A percentile compares a stretch with the other conserved stretches of the same genome.
Evolutionary conservation across 177 flowering plant genomes (phyloP).

Genomic region (Vitis hybrid): DNA sequence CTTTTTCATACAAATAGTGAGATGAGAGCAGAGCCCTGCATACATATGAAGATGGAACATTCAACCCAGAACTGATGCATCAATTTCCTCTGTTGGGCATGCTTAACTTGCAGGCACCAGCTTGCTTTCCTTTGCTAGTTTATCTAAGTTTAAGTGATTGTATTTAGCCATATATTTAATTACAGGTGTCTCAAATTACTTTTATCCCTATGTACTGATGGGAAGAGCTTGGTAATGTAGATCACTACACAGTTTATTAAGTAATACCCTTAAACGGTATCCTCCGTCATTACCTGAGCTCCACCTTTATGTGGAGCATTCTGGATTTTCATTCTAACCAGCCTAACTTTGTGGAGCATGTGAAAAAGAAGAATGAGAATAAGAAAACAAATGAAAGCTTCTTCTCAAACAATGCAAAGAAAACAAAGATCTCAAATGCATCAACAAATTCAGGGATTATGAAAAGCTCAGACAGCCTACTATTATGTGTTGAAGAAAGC

Average conservation of each 20-base stretch:
- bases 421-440: slow-evolving; percentile 22
- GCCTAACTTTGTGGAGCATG: slow-evolving; percentile 16
- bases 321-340: slow-evolving; percentile 22
- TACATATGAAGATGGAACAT: no score
- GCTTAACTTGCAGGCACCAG: no score
- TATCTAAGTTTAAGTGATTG: no score
- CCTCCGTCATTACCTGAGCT: slow-evolving; percentile 62
- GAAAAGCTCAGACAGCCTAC: slow-evolving; percentile 63
- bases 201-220: slow-evolving; percentile 2
- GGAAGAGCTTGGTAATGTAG: slow-evolving; percentile 37
- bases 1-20: no score
- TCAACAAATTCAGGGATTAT: slow-evolving; percentile 30
- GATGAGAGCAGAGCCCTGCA: no score
- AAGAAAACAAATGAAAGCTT: slow-evolving; percentile 24
- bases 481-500: slow-evolving; percentile 60
- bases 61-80: no score
- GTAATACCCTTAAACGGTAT: slow-evolving; percentile 36
- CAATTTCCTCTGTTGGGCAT: no score
- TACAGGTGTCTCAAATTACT: no score
- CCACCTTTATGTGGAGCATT: slow-evolving; percentile 36
- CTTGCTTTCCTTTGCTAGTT: no score
- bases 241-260: slow-evolving; percentile 65
- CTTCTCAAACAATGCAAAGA: slow-evolving; percentile 31
- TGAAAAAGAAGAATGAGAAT: slow-evolving; percentile 39
- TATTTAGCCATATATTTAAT: no score